Conservation (phyloP, 495 filamentous ascomycete species). For the Penicillium pulvis region DNA sequence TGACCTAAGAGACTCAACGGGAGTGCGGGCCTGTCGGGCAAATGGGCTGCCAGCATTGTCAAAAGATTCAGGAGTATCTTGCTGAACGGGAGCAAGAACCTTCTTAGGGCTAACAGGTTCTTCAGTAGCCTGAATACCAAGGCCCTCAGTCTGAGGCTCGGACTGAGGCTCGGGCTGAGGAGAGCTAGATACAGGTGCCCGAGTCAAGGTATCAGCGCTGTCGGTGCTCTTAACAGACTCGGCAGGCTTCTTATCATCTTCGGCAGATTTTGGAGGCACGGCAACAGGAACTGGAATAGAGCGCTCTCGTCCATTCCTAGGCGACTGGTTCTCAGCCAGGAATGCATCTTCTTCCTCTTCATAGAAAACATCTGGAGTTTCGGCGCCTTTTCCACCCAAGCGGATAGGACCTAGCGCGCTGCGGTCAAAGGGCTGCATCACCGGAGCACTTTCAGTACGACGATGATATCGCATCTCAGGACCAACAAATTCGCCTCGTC, state of each 20-base stretch:
- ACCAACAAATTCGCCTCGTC: slow-evolving; percentile 69
- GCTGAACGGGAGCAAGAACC: neutral
- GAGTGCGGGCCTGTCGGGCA: slow-evolving; percentile 2
- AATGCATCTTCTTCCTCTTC: slow-evolving; percentile 89
- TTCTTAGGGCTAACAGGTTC: slow-evolving; percentile 1
- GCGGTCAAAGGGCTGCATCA: slow-evolving; percentile 79
- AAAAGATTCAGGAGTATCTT: slow-evolving; percentile 15
- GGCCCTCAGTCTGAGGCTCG: slow-evolving; percentile 33
- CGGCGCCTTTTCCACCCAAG: slow-evolving; percentile 65
- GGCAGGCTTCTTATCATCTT: slow-evolving; percentile 38
- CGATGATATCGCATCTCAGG: slow-evolving; percentile 90
- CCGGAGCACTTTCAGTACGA: slow-evolving; percentile 89
- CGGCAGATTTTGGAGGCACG: slow-evolving; percentile 9
- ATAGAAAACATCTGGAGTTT: slow-evolving; percentile 83
- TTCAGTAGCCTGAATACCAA: slow-evolving; percentile 51
- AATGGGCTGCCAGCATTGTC: slow-evolving; percentile 28
- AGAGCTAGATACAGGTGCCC: slow-evolving; percentile 31
- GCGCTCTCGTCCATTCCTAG: slow-evolving; percentile 18
- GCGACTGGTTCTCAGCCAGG: slow-evolving; percentile 43
- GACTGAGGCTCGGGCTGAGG: slow-evolving; percentile 23
- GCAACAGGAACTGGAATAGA: neutral
- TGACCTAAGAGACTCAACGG: slow-evolving; percentile 30
- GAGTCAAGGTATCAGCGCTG: slow-evolving; percentile 43
- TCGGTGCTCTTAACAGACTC: slow-evolving; percentile 42
- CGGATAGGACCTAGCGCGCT: slow-evolving; percentile 63